A percentile compares a stretch with the other conserved stretches of the same genome.
These are phyloP conservation scores for Ampelocalamus luodianensis DNA, from an alignment of 176 grass and related monocot genomes.

Conservation along the genomic window DNA sequence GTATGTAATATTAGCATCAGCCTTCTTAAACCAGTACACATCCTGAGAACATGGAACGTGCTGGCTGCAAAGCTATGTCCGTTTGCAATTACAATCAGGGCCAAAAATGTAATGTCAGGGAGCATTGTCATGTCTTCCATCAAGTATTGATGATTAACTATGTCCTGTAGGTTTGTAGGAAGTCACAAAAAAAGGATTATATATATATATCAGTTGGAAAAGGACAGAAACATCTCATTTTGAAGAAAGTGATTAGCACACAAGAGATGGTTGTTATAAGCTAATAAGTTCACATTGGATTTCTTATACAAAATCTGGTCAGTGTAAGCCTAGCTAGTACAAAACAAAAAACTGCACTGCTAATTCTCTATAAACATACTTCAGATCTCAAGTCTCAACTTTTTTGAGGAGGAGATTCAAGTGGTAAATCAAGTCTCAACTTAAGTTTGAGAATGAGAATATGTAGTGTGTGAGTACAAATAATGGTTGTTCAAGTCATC, in stretches of 20 bases:
- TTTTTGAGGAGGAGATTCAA: constrained; percentile 8
- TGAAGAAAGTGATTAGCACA: not conserved
- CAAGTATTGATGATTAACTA: not conserved
- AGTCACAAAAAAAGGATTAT: not conserved
- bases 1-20: not conserved
- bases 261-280: not conserved
- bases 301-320: constrained; percentile 4
- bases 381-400: not conserved
- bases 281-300: not conserved
- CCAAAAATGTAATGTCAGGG: not conserved
- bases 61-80: constrained; percentile 33
- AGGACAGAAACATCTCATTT: not conserved
- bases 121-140: constrained; percentile 35
- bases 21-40: constrained; percentile 18
- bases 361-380: constrained; percentile 13
- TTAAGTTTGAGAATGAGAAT: not conserved
- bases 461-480: not conserved
- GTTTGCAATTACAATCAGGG: not conserved
- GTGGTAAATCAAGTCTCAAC: not conserved
- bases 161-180: constrained; percentile 16
- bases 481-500: constrained; percentile 14
- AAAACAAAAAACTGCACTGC: not conserved
- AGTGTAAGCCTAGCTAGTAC: not conserved
- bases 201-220: not conserved
- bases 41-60: constrained; percentile 23